phyloP scores from a whole-genome alignment of 768 basidiomycete genomes.

The Candolleomyces eurysporus region DNA sequence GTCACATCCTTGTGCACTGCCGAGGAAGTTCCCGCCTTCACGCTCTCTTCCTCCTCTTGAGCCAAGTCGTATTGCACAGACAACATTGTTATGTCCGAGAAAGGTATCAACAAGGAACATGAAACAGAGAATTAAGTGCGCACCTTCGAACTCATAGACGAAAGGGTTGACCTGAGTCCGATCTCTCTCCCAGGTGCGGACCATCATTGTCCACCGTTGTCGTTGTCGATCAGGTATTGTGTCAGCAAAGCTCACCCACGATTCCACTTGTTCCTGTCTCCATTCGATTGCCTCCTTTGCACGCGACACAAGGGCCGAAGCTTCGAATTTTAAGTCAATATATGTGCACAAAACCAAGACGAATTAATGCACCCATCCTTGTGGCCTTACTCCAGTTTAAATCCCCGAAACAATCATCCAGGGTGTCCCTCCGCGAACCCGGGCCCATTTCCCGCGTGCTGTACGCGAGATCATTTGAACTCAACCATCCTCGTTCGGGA shows the following conservation, averaged over 20 bases:
- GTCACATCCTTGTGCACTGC: slow-evolving; percentile 15
- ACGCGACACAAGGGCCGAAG: slow-evolving; percentile 7
- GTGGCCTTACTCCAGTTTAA: slow-evolving; percentile 27
- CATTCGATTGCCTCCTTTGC: not conserved
- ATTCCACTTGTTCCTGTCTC: not conserved
- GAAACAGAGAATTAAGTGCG: no score
- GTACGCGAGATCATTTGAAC: slow-evolving; percentile 20
- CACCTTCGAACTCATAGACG: slow-evolving; percentile 2
- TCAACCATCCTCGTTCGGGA: slow-evolving; percentile 30
- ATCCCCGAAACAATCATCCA: slow-evolving; percentile 26
- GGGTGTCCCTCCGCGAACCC: slow-evolving; percentile 21
- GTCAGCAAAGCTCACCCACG: slow-evolving; percentile 4
- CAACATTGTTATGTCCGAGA: slow-evolving; percentile 12
- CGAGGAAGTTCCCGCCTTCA: not conserved
- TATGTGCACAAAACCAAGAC: no score
- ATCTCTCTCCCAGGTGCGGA: slow-evolving; percentile 21
- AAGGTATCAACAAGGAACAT: not conserved
- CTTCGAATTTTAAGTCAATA: not conserved
- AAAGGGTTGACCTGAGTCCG: no score
- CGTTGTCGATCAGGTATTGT: slow-evolving; percentile 2
- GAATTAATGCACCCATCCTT: slow-evolving; percentile 12
- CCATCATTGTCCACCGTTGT: slow-evolving; percentile 16
- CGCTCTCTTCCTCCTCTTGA: slow-evolving; percentile 17
- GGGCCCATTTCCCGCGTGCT: slow-evolving; percentile 38
- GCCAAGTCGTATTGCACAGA: slow-evolving; percentile 20